These are phyloP conservation scores for Microsporum audouinii DNA, from an alignment of 2,329 filamentous ascomycete genomes.

Conservation along the genomic window DNA sequence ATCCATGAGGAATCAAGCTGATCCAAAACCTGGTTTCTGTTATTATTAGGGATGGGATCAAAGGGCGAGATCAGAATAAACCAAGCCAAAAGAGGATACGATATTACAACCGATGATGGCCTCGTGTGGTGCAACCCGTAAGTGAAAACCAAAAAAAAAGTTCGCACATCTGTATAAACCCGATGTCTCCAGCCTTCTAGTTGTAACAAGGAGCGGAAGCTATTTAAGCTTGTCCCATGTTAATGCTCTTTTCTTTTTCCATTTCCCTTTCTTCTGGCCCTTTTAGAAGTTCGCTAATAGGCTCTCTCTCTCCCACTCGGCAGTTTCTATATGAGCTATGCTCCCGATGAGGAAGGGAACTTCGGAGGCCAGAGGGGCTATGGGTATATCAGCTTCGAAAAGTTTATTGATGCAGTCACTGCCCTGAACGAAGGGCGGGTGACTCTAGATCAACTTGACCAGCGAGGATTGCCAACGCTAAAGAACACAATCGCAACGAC, in stretches of 20 bases:
- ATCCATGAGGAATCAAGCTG: background rate
- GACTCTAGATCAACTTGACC: slow-evolving; percentile 65
- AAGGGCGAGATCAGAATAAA: slow-evolving; percentile 80
- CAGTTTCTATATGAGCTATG: slow-evolving; percentile 84
- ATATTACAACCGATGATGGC: slow-evolving; percentile 72
- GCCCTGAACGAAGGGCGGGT: slow-evolving; percentile 62
- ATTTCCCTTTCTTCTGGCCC: background rate
- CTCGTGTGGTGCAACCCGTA: slow-evolving; percentile 79
- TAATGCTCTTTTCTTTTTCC: background rate
- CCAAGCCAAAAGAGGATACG: slow-evolving; percentile 89
- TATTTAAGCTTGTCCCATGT: background rate
- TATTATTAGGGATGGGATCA: slow-evolving; percentile 54
- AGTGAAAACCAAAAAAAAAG: slow-evolving; percentile 20
- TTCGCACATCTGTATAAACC: background rate
- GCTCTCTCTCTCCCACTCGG: background rate
- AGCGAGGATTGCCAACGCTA: slow-evolving; percentile 69
- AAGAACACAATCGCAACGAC: slow-evolving; percentile 85
- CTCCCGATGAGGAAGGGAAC: slow-evolving; percentile 88
- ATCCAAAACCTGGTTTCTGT: background rate
- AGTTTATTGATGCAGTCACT: slow-evolving; percentile 81
- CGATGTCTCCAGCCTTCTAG: background rate
- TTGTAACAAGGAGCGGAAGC: background rate
- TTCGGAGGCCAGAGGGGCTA: slow-evolving; percentile 86
- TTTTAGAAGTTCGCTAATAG: background rate
- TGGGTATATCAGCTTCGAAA: slow-evolving; percentile 89